These are phyloP conservation scores for Sanguinoderma infundibulare DNA, from an alignment of 1,284 basidiomycete genomes.

Conservation along the genomic window DNA sequence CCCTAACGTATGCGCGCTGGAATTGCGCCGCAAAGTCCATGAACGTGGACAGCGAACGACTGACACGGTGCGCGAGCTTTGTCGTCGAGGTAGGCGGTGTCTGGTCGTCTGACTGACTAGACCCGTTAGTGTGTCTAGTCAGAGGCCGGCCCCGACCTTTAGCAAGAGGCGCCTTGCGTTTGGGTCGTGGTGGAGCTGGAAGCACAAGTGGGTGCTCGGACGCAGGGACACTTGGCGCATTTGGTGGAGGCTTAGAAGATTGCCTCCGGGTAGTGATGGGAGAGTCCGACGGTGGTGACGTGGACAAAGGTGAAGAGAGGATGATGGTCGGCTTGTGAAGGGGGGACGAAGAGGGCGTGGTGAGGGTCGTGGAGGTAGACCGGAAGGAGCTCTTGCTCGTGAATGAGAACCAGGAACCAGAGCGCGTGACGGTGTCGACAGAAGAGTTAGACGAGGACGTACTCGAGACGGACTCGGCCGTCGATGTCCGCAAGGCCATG, in stretches of 20 bases:
- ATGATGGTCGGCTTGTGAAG: constrained; percentile 34
- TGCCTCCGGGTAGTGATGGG: constrained; percentile 8
- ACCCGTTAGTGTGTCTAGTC: constrained; percentile 2
- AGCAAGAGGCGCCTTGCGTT: constrained; percentile 17
- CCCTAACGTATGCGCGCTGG: constrained; percentile 58
- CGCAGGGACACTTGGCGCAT: constrained; percentile 12
- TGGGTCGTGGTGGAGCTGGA: constrained; percentile 11
- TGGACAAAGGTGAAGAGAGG: constrained; percentile 27
- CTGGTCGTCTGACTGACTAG: constrained; percentile 13
- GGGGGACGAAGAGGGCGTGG: constrained; percentile 44
- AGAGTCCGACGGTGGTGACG: constrained; percentile 20
- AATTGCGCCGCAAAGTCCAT: constrained; percentile 58
- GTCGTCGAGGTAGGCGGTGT: constrained; percentile 6
- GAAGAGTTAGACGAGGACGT: constrained; percentile 39
- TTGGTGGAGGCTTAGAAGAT: constrained; percentile 14
- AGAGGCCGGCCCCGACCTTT: constrained; percentile 31
- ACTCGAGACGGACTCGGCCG: constrained; percentile 21
- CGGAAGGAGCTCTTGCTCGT: constrained; percentile 42
- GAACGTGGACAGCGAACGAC: constrained; percentile 49
- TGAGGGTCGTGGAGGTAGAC: constrained; percentile 37
- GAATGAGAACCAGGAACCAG: constrained; percentile 63
- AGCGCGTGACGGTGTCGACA: constrained; percentile 40
- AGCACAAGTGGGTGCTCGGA: constrained; percentile 23
- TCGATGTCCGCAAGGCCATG: constrained; percentile 20
- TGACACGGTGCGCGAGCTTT: constrained; percentile 38